These are phyloP conservation scores for Fusarium nodosum DNA, from an alignment of 2,329 filamentous ascomycete species.

Conservation along the genomic window DNA sequence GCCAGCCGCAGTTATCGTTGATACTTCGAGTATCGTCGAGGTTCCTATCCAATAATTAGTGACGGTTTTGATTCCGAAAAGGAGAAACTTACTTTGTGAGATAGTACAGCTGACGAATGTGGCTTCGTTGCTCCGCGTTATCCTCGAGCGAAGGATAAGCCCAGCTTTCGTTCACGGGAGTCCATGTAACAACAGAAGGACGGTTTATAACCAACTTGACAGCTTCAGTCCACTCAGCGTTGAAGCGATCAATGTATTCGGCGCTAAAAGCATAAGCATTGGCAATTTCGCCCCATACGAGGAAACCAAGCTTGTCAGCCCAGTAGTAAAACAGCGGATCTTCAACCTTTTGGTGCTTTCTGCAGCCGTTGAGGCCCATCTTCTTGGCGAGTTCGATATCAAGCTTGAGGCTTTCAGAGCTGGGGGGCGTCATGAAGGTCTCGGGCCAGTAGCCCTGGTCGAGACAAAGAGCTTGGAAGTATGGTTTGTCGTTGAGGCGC, in stretches of 20 bases:
- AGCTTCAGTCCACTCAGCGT: slow-evolving; percentile 74
- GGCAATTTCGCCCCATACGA: slow-evolving; percentile 75
- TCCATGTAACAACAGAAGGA: slow-evolving; percentile 75
- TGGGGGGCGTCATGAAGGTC: slow-evolving; percentile 71
- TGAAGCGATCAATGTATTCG: slow-evolving; percentile 71
- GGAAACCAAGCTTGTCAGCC: slow-evolving; percentile 71
- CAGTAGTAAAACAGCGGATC: slow-evolving; percentile 72
- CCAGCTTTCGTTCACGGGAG: slow-evolving; percentile 75
- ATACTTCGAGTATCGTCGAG: slow-evolving; percentile 74
- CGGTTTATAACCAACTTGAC: slow-evolving; percentile 76
- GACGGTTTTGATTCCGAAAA: slow-evolving; percentile 38
- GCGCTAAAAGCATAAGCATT: slow-evolving; percentile 73
- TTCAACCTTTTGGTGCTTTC: slow-evolving; percentile 76
- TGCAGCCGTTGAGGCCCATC: slow-evolving; percentile 75
- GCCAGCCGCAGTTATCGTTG: slow-evolving; percentile 81
- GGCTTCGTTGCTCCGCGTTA: slow-evolving; percentile 71
- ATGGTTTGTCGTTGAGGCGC: slow-evolving; percentile 69
- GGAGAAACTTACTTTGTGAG: slow-evolving; percentile 66
- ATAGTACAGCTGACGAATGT: slow-evolving; percentile 74
- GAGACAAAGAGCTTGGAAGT: slow-evolving; percentile 71
- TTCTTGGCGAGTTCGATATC: slow-evolving; percentile 70
- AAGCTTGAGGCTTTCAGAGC: slow-evolving; percentile 58
- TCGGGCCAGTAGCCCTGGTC: slow-evolving; percentile 75
- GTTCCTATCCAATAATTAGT: slow-evolving; percentile 50
- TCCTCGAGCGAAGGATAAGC: slow-evolving; percentile 71